A percentile compares a stretch with the other conserved stretches of the same genome.
Evolutionary conservation across 768 basidiomycete genomes (phyloP).

Genomic region (Sarcomyxa edulis): DNA sequence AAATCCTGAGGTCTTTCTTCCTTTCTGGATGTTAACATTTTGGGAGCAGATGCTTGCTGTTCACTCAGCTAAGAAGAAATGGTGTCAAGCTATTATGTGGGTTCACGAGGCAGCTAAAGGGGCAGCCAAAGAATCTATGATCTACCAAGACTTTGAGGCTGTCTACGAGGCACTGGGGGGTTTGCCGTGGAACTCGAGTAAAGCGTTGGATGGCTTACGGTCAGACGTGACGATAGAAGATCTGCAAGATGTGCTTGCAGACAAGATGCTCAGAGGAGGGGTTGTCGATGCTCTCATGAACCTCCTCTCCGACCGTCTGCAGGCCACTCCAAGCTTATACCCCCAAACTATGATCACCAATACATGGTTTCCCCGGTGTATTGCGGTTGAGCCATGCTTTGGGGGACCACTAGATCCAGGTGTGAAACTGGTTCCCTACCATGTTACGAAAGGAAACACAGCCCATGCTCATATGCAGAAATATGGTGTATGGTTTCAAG

Average conservation of each 20-base stretch:
- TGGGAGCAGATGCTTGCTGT: constrained; percentile 1
- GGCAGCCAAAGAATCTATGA: neutral
- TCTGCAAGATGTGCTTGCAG: too few species aligned
- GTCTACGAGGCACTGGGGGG: too few species aligned
- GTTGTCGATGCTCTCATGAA: too few species aligned
- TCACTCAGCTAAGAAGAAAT: neutral
- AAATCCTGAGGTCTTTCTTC: neutral
- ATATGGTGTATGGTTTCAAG: neutral
- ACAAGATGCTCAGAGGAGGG: too few species aligned
- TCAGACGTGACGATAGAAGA: constrained; percentile 5
- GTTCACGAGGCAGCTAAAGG: neutral
- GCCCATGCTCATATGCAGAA: too few species aligned
- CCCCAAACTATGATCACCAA: neutral
- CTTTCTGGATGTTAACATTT: constrained; percentile 3
- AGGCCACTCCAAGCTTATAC: too few species aligned
- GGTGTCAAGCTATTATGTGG: constrained; percentile 1
- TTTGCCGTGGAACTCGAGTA: neutral
- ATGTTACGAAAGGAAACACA: too few species aligned
- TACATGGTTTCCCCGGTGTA: neutral
- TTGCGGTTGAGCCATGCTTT: neutral
- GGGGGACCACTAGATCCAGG: neutral
- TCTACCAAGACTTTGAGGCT: neutral
- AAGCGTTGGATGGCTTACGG: neutral
- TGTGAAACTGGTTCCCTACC: too few species aligned
- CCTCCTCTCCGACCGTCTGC: too few species aligned